Percentiles rank a stretch among this genome's conserved stretches.
These are phyloP conservation scores for Colletotrichum costaricense DNA, from an alignment of 2,329 filamentous ascomycete species.

Conservation along the genomic window DNA sequence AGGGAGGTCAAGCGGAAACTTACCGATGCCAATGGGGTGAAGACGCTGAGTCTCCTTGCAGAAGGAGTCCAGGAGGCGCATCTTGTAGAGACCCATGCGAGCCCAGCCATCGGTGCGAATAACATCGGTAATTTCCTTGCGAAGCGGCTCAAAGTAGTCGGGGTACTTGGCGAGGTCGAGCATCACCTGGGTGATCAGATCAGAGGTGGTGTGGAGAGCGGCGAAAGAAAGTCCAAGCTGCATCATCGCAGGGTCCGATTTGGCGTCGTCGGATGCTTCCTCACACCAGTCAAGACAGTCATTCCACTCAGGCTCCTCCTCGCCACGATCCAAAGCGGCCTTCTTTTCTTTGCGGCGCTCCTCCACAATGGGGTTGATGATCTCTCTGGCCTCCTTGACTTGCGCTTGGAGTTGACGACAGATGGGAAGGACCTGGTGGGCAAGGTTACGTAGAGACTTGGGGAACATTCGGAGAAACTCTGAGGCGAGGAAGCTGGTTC, in stretches of 20 bases:
- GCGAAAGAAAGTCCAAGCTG: conserved; percentile 40
- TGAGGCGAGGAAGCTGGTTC: conserved; percentile 19
- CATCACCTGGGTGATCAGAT: conserved; percentile 38
- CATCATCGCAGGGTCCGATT: conserved; percentile 33
- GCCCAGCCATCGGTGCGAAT: conserved; percentile 36
- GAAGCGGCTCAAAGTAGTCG: conserved; percentile 38
- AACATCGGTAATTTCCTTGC: conserved; percentile 39
- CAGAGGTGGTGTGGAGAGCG: conserved; percentile 41
- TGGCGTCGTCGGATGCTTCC: conserved; percentile 12
- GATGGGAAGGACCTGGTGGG: conserved; percentile 35
- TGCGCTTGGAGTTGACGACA: conserved; percentile 29
- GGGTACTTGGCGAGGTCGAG: conserved; percentile 38
- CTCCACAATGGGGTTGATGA: conserved; percentile 37
- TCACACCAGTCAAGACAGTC: conserved; percentile 41
- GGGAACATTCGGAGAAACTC: conserved; percentile 36
- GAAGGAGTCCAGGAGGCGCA: conserved; percentile 30
- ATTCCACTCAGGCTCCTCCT: conserved; percentile 32
- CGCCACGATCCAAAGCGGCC: conserved; percentile 17
- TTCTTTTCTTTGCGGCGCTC: conserved; percentile 31
- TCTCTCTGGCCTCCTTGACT: conserved; percentile 14
- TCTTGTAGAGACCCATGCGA: conserved; percentile 32
- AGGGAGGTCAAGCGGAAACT: not conserved
- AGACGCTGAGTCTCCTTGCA: conserved; percentile 30
- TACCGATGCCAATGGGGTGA: conserved; percentile 22
- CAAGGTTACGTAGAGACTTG: conserved; percentile 28